A percentile compares a stretch with the other conserved stretches of the same genome.
phyloP scores from a whole-genome alignment of 2,329 filamentous ascomycete genomes.

The Didymella glomerata region DNA sequence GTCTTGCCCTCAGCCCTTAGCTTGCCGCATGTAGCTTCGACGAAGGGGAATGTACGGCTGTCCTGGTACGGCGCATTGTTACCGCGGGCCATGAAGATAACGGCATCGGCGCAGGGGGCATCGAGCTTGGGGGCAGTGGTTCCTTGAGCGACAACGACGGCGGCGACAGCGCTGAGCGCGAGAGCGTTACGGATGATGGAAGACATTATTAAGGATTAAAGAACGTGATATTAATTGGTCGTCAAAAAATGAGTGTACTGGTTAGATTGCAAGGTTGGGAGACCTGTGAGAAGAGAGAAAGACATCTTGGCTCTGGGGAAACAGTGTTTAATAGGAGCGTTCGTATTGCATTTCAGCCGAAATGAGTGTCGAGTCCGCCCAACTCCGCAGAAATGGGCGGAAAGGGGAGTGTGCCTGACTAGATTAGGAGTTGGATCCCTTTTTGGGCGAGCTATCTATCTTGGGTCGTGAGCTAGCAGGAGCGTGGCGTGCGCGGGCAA shows the following conservation, averaged over 20 bases:
- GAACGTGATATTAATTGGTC: conserved; percentile 28
- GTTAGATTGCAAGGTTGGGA: conserved; percentile 33
- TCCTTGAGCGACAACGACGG: conserved; percentile 43
- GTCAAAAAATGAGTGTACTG: conserved; percentile 35
- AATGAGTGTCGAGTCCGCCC: conserved; percentile 23
- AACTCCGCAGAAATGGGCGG: conserved; percentile 18
- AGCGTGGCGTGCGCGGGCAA: conserved; percentile 23
- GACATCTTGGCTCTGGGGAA: conserved; percentile 28
- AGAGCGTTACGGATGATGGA: conserved; percentile 35
- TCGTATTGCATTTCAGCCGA: conserved; percentile 28
- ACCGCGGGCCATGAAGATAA: conserved; percentile 38
- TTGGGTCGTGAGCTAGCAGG: conserved; percentile 30
- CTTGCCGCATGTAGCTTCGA: conserved; percentile 33
- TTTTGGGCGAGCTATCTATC: conserved; percentile 32
- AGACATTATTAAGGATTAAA: conserved; percentile 41
- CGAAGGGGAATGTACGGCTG: conserved; percentile 33
- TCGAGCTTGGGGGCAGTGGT: conserved; percentile 33
- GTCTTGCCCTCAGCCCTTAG: conserved; percentile 34
- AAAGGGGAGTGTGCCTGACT: conserved; percentile 34
- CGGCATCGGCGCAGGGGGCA: conserved; percentile 35
- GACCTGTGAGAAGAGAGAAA: conserved; percentile 33
- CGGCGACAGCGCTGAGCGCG: conserved; percentile 34
- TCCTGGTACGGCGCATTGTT: conserved; percentile 37
- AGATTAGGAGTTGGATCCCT: conserved; percentile 28
- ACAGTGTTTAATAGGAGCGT: conserved; percentile 29